Evolutionary conservation across 169 alveolate genomes (phyloP), one percentile per base, ranked within the genome.

Genomic region (Plasmodium knowlesi): DNA sequence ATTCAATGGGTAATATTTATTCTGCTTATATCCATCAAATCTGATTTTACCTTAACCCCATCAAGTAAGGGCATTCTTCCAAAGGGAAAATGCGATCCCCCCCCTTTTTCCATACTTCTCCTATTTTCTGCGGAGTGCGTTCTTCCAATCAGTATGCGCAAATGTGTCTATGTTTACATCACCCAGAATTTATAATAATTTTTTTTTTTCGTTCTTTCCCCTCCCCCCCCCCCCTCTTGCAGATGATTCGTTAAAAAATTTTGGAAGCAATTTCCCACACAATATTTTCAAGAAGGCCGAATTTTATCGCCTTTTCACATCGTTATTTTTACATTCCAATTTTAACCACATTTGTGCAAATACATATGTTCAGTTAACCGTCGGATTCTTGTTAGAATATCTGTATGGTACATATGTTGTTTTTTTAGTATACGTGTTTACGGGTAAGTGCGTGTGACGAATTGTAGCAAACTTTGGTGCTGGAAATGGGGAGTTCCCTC

Each of bases 341-440:
- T 91, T 91, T 82, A 91, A 91, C 61, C 95, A 91, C 79, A 91
- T 91, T 91, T 91, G 95, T 91, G 91, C 95, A 81, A 91, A 91
- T 82, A 91, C 95, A 19, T 91, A 91, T 91, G 92, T 91, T 30
- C 95, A 91, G 72, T 73, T 91, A 71, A 91, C 95, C 16, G 92
- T 91, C 43, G 95, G 95, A 71, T 91, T 91, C 34, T 82, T 91
- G 84, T 70, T 91, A 82, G 95, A 91, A 82, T 91, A 91, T 82
- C 12, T 91, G 71, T 91, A 91, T 78, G 95, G 95, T 16, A 91
- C 95, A 81, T 82, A 46, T 91, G 79, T 91, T 32, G 92, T 91
- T 81, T 91, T 91, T 81, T 91, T 91, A 82, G 92, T 91, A 34
- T 91, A 91, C 54, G 88, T 91, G 28, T 91, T 91, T 82, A 82